Evolutionary conservation across 148 eudicot species (phyloP).

Genomic region (Vaccinium macrocarpon): DNA sequence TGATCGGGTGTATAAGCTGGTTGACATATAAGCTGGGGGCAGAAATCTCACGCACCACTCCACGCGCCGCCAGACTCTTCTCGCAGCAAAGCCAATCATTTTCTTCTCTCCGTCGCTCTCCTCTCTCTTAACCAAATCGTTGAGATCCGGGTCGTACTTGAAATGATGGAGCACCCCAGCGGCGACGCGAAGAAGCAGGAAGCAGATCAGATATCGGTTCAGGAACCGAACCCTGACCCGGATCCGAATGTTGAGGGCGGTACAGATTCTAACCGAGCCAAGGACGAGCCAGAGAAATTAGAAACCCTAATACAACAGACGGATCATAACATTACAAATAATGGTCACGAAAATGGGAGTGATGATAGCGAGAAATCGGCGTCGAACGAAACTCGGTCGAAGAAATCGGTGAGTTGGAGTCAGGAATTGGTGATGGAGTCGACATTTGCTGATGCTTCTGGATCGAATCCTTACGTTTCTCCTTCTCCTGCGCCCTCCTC

Average conservation of each 20-base stretch:
- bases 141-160: background rate
- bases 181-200: slow-evolving; percentile 14
- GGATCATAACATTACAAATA: background rate
- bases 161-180: slow-evolving; percentile 23
- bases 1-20: no score
- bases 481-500: slow-evolving; percentile 23
- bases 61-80: slow-evolving; percentile 16
- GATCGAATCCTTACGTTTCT: slow-evolving; percentile 42
- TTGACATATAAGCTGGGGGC: no score
- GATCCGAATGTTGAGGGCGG: slow-evolving; percentile 7
- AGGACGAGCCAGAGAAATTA: background rate
- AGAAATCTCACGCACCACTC: background rate
- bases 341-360: background rate
- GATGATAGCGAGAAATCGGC: background rate
- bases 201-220: background rate
- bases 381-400: background rate
- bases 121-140: background rate
- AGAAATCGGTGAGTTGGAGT: slow-evolving; percentile 10
- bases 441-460: slow-evolving; percentile 18
- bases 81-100: background rate
- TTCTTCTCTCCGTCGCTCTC: background rate
- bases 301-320: background rate
- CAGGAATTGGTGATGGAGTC: slow-evolving; percentile 11
- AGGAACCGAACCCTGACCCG: slow-evolving; percentile 4
- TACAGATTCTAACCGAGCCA: background rate